Evolutionary conservation across 192 early-diverging fungal genomes (phyloP).

Genomic region (Pilobolus umbonatus): DNA sequence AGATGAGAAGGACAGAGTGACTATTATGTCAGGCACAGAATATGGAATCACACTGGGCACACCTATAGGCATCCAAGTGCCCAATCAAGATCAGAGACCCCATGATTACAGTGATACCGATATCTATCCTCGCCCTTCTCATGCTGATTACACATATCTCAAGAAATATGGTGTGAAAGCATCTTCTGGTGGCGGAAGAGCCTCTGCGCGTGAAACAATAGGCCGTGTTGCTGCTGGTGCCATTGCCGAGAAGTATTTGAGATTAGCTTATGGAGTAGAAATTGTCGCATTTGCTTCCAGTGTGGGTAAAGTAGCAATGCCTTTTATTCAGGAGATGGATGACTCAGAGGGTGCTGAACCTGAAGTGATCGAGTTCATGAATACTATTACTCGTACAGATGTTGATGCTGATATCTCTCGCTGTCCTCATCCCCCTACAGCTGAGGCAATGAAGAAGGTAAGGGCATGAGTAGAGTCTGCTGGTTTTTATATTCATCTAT

Average conservation of each 20-base stretch:
- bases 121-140: conserved; percentile 90
- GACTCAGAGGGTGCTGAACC: conserved; percentile 38
- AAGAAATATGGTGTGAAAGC: conserved; percentile 96
- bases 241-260: conserved; percentile 96
- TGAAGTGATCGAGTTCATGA: conserved; percentile 63
- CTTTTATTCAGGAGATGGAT: conserved; percentile 47
- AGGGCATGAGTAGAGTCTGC: neutral
- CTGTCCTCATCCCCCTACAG: conserved; percentile 76
- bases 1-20: conserved; percentile 92
- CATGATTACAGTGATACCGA: conserved; percentile 96
- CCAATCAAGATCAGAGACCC: conserved; percentile 94
- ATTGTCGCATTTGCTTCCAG: conserved; percentile 93
- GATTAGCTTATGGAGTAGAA: conserved; percentile 75
- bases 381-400: conserved; percentile 60
- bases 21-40: conserved; percentile 92
- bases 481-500: neutral
- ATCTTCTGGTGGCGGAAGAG: conserved; percentile 88
- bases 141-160: conserved; percentile 98
- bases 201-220: conserved; percentile 94
- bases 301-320: conserved; percentile 80
- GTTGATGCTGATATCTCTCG: conserved; percentile 85
- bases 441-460: conserved; percentile 80
- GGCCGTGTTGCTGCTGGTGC: conserved; percentile 94
- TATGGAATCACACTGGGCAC: conserved; percentile 91
- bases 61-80: conserved; percentile 88